Conservation (phyloP, 1,284 basidiomycete species). For the Baeospora myosura region DNA sequence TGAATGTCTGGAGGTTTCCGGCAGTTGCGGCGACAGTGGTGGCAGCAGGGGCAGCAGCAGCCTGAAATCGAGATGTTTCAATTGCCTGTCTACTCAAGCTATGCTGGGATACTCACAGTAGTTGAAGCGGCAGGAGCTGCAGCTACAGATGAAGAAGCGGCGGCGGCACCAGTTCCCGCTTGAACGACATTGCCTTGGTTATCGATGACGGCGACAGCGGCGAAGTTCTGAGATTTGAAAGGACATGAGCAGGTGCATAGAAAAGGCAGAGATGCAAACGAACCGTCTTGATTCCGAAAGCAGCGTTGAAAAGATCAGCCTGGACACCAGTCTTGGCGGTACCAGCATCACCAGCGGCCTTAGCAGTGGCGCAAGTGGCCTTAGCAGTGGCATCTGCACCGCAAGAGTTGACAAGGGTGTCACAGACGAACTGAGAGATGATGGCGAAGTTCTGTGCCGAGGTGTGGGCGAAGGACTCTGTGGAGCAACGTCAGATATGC, state of each 20-base stretch:
- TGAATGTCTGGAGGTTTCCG: slow-evolving; percentile 29
- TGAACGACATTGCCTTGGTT: slow-evolving; percentile 27
- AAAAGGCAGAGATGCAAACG: slow-evolving; percentile 9
- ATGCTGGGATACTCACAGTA: slow-evolving; percentile 3
- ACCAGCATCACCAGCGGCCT: slow-evolving; percentile 33
- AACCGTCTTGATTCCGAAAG: slow-evolving; percentile 41
- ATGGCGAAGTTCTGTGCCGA: slow-evolving; percentile 46
- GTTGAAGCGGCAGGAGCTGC: slow-evolving; percentile 8
- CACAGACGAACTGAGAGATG: slow-evolving; percentile 51
- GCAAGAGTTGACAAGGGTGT: slow-evolving; percentile 44
- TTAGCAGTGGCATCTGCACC: slow-evolving; percentile 44
- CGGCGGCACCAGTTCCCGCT: slow-evolving; percentile 13
- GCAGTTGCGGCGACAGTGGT: neutral
- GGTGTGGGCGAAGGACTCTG: slow-evolving; percentile 44
- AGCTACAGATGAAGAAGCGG: slow-evolving; percentile 9
- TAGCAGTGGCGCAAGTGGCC: slow-evolving; percentile 37
- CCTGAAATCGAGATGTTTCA: neutral
- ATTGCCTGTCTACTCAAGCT: slow-evolving; percentile 2
- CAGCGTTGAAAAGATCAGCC: slow-evolving; percentile 54
- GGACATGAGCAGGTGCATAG: neutral
- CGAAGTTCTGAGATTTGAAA: slow-evolving; percentile 29
- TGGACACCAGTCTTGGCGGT: slow-evolving; percentile 41
- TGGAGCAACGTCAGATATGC: too few species aligned
- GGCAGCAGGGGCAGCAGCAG: neutral
- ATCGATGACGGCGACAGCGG: slow-evolving; percentile 26